phyloP scores from a whole-genome alignment of 345 rosid species.

The Cochlearia excelsa region DNA sequence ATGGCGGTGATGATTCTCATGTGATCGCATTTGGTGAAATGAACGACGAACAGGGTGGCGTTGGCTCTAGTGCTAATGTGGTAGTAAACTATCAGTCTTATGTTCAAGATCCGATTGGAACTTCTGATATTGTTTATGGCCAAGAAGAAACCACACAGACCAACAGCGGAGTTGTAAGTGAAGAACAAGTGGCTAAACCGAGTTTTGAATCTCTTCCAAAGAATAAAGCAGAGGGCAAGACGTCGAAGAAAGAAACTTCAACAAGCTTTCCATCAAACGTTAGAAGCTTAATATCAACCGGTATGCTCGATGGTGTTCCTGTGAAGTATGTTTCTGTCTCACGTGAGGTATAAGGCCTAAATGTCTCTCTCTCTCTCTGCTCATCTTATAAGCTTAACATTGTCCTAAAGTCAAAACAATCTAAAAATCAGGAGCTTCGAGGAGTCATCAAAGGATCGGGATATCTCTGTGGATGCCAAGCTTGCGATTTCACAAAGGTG shows the following conservation, averaged over 20 bases:
- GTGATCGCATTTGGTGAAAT: slow-evolving; percentile 63
- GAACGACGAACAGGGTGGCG: slow-evolving; percentile 43
- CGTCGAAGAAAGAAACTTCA: slow-evolving; percentile 70
- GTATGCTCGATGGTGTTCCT: slow-evolving; percentile 89
- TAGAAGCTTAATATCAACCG: slow-evolving; percentile 86
- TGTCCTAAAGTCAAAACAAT: background rate
- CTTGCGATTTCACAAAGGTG: slow-evolving; percentile 71
- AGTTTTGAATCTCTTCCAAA: slow-evolving; percentile 49
- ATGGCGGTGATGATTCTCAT: slow-evolving; percentile 51
- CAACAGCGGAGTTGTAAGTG: slow-evolving; percentile 32
- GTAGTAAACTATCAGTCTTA: slow-evolving; percentile 47
- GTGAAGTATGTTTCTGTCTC: slow-evolving; percentile 77
- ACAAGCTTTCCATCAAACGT: slow-evolving; percentile 94
- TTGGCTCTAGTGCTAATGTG: slow-evolving; percentile 43
- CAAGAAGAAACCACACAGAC: slow-evolving; percentile 43
- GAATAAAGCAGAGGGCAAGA: slow-evolving; percentile 55
- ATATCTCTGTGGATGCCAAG: slow-evolving; percentile 84
- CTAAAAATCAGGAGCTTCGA: slow-evolving; percentile 60
- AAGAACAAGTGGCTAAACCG: slow-evolving; percentile 39
- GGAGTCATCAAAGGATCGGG: slow-evolving; percentile 87
- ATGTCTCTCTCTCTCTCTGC: slow-evolving; percentile 1
- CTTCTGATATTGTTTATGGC: slow-evolving; percentile 38
- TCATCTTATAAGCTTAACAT: background rate
- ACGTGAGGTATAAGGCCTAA: slow-evolving; percentile 59
- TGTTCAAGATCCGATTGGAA: slow-evolving; percentile 42